phyloP scores from a whole-genome alignment of 257 asterid genomes.

The Salvia miltiorrhiza region DNA sequence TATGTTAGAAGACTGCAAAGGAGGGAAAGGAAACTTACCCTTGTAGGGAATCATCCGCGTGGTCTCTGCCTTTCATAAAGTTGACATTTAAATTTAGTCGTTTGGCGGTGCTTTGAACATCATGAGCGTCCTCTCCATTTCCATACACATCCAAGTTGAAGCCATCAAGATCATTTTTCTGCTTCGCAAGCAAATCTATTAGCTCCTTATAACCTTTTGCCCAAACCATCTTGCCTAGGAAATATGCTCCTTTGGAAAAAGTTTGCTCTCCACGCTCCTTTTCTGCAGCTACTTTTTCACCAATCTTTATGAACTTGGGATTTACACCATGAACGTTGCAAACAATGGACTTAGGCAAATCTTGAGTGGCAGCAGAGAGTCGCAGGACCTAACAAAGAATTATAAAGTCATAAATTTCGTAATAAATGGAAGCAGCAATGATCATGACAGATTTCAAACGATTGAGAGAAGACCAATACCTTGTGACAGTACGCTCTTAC shows the following conservation, averaged over 20 bases:
- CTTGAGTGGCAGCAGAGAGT: conserved; percentile 97
- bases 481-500: conserved; percentile 86
- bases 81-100: conserved; percentile 74
- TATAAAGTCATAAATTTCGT: not conserved
- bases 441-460: conserved; percentile 4
- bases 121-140: conserved; percentile 95
- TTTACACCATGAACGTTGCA: conserved; percentile 98
- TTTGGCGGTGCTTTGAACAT: conserved; percentile 84
- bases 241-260: conserved; percentile 94
- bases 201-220: conserved; percentile 96
- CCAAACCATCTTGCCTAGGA: conserved; percentile 99
- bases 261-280: conserved; percentile 71
- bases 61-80: conserved; percentile 97
- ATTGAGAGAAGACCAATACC: conserved; percentile 39
- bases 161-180: conserved; percentile 71
- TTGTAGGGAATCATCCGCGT: conserved; percentile 89
- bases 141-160: conserved; percentile 94
- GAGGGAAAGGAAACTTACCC: conserved; percentile 47
- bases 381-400: conserved; percentile 71
- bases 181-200: conserved; percentile 80
- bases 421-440: not conserved
- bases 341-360: conserved; percentile 72
- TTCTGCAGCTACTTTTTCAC: conserved; percentile 83
- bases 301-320: conserved; percentile 82
- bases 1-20: no score